Evolutionary conservation across 306 rosid species (phyloP).

Genomic region (Quercus rubra): DNA sequence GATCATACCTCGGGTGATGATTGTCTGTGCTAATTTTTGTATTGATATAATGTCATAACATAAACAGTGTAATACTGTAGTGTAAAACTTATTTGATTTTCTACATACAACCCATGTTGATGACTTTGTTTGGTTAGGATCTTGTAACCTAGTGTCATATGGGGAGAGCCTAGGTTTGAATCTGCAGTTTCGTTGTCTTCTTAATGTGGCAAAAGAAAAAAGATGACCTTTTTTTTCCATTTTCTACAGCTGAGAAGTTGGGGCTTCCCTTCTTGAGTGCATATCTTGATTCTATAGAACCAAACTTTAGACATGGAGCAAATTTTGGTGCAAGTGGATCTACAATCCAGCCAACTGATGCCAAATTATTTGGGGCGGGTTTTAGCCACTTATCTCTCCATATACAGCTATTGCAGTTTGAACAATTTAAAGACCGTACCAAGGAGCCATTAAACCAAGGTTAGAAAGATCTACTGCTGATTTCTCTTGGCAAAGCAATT

Average conservation of each 20-base stretch:
- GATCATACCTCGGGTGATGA: not conserved
- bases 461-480: not conserved
- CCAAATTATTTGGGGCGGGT: conserved; percentile 11
- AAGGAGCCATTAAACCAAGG: conserved; percentile 4
- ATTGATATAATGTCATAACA: not conserved
- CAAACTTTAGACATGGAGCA: conserved; percentile 11
- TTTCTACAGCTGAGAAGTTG: conserved; percentile 22
- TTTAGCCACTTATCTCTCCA: conserved; percentile 21
- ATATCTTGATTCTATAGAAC: conserved; percentile 25
- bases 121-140: too few relatives aligned
- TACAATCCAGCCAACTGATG: conserved; percentile 17
- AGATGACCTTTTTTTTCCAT: not conserved
- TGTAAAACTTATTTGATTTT: not conserved
- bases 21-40: not conserved
- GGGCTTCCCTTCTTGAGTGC: conserved; percentile 20
- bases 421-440: conserved; percentile 16
- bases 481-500: too few relatives aligned
- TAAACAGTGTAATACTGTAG: not conserved
- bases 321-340: conserved; percentile 26
- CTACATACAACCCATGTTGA: too few relatives aligned
- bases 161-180: too few relatives aligned
- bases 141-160: too few relatives aligned
- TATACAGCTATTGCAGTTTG: conserved; percentile 12
- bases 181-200: too few relatives aligned
- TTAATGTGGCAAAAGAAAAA: too few relatives aligned